These are phyloP conservation scores for Ustilago shanxiensis DNA, from an alignment of 1,284 basidiomycete genomes.

Conservation along the genomic window DNA sequence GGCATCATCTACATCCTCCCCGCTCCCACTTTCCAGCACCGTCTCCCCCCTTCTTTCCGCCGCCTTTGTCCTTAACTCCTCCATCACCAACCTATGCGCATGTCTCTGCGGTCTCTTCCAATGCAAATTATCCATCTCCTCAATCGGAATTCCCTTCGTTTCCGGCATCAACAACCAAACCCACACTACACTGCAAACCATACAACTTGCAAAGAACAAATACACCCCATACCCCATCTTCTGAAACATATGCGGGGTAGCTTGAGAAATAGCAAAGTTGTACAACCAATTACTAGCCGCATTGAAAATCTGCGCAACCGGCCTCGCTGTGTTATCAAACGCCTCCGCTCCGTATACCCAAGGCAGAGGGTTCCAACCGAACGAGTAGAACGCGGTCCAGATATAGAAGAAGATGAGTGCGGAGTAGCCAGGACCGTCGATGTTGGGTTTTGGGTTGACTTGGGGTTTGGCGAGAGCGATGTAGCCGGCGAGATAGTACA, in stretches of 20 bases:
- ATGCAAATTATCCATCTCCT: slow-evolving; percentile 74
- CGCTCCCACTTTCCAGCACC: not conserved
- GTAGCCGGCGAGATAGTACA: slow-evolving; percentile 58
- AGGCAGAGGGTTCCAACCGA: slow-evolving; percentile 62
- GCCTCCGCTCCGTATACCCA: slow-evolving; percentile 75
- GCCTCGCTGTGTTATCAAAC: slow-evolving; percentile 84
- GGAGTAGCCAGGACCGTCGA: slow-evolving; percentile 30
- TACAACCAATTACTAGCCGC: slow-evolving; percentile 86
- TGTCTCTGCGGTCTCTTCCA: slow-evolving; percentile 25
- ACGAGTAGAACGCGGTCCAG: slow-evolving; percentile 57
- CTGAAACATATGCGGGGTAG: slow-evolving; percentile 60
- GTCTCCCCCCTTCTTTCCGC: slow-evolving; percentile 26
- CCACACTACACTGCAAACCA: slow-evolving; percentile 75
- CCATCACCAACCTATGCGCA: slow-evolving; percentile 28
- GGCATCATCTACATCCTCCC: not conserved
- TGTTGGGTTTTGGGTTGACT: slow-evolving; percentile 6
- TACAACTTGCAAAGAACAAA: slow-evolving; percentile 77
- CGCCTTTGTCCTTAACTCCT: slow-evolving; percentile 29
- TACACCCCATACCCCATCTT: slow-evolving; percentile 75
- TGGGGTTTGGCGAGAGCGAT: slow-evolving; percentile 53
- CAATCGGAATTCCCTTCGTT: slow-evolving; percentile 80
- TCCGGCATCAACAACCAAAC: slow-evolving; percentile 77
- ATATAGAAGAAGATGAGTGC: slow-evolving; percentile 60
- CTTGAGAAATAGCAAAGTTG: slow-evolving; percentile 75
- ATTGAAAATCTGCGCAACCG: slow-evolving; percentile 84